phyloP scores from a whole-genome alignment of 345 rosid genomes.

The Turritis glabra region DNA sequence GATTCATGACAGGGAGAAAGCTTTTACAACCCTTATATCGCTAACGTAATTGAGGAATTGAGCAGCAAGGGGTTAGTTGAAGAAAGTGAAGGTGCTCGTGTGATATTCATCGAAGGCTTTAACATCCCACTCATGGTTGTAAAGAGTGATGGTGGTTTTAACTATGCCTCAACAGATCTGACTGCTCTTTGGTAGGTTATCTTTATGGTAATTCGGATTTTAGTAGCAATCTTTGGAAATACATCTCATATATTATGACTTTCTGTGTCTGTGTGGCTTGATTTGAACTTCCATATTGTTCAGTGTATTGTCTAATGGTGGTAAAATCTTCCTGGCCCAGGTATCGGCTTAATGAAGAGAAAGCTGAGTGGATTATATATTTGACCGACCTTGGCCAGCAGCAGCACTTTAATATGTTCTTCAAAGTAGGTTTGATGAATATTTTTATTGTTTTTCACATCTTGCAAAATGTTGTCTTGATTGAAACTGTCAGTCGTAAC shows the following conservation, averaged over 20 bases:
- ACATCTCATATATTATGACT: neutral
- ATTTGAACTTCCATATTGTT: neutral
- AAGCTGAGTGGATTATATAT: conserved; percentile 86
- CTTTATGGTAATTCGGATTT: neutral
- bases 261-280: neutral
- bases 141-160: conserved; percentile 87
- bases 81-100: conserved; percentile 94
- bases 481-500: neutral
- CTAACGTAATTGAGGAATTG: conserved; percentile 56
- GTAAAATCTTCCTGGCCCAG: conserved; percentile 31
- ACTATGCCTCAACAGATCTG: conserved; percentile 80
- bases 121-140: conserved; percentile 83
- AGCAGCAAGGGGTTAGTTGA: conserved; percentile 63
- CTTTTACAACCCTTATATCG: conserved; percentile 81
- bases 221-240: neutral
- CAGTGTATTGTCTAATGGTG: neutral
- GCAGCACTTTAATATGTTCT: conserved; percentile 77
- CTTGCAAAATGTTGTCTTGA: neutral
- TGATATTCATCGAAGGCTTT: conserved; percentile 71
- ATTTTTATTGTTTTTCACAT: neutral
- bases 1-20: conserved; percentile 79
- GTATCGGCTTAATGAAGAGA: conserved; percentile 76
- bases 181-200: conserved; percentile 78
- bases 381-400: conserved; percentile 90
- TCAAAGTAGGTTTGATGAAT: conserved; percentile 51